Percentiles rank a stretch among this genome's conserved stretches.
Conservation (phyloP, 768 basidiomycete species). For the Leucogyrophana mollusca region DNA sequence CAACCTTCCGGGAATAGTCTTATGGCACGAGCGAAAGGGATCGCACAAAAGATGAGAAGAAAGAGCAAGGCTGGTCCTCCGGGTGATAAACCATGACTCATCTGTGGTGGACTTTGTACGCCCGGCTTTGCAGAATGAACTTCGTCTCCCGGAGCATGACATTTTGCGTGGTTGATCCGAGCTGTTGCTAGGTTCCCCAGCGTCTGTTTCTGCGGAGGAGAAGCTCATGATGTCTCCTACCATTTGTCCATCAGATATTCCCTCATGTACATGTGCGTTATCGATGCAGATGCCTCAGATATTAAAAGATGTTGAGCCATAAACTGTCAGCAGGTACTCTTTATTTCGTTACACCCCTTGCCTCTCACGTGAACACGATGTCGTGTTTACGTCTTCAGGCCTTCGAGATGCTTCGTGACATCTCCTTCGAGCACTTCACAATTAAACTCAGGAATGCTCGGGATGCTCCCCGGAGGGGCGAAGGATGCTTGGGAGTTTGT, state of each 20-base stretch:
- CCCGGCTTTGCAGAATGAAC: neutral
- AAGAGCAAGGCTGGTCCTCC: constrained; percentile 28
- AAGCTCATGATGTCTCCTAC: constrained; percentile 4
- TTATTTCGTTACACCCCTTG: neutral
- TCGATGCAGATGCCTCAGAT: constrained; percentile 9
- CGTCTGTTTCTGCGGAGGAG: constrained; percentile 15
- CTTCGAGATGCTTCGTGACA: constrained; percentile 8
- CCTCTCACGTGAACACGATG: constrained; percentile 5
- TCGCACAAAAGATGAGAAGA: constrained; percentile 44
- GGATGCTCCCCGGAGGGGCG: neutral
- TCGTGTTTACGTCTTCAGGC: constrained; percentile 22
- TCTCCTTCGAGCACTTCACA: constrained; percentile 11
- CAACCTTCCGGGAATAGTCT: constrained; percentile 22
- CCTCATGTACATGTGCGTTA: constrained; percentile 19
- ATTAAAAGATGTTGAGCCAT: neutral
- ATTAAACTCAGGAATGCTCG: constrained; percentile 13
- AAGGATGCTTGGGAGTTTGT: no score
- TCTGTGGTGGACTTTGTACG: constrained; percentile 10
- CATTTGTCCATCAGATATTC: constrained; percentile 14
- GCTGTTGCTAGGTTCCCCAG: constrained; percentile 25
- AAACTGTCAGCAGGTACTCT: neutral
- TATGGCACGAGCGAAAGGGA: constrained; percentile 37
- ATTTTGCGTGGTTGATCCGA: constrained; percentile 7
- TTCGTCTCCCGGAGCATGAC: neutral
- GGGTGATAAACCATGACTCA: constrained; percentile 14